phyloP scores from a whole-genome alignment of 306 rosid genomes.

The Quillaja saponaria region DNA sequence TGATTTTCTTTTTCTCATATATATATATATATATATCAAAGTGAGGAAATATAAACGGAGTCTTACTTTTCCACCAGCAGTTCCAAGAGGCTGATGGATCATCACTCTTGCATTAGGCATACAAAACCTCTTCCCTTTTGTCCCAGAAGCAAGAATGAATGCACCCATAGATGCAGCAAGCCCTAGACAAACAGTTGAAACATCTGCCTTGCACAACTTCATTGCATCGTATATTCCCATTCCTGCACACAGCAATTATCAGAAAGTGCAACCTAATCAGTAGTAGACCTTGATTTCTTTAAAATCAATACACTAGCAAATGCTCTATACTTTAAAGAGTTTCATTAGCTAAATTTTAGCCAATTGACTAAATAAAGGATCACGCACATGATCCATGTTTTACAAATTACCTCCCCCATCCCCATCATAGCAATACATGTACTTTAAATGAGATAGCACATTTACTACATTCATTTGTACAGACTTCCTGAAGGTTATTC shows the following conservation, averaged over 20 bases:
- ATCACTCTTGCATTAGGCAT: conserved; percentile 94
- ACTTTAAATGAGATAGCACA: neutral
- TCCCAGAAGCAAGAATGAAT: conserved; percentile 84
- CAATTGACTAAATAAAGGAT: neutral
- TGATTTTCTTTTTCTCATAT: neutral
- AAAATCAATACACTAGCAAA: conserved; percentile 3
- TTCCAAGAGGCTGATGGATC: conserved; percentile 96
- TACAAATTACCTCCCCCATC: too few species aligned
- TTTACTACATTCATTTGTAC: too few species aligned
- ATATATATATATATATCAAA: neutral
- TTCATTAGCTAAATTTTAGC: neutral
- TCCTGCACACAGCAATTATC: conserved; percentile 47
- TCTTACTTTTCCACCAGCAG: conserved; percentile 80
- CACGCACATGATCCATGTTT: neutral
- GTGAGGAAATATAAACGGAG: neutral
- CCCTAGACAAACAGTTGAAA: conserved; percentile 91
- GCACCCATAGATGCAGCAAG: conserved; percentile 99
- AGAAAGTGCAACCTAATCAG: neutral
- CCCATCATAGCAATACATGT: neutral
- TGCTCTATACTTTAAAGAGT: neutral
- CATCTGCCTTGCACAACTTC: conserved; percentile 92
- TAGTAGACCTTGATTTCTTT: neutral
- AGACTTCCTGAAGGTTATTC: too few species aligned
- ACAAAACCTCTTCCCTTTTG: conserved; percentile 93
- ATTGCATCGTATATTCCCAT: conserved; percentile 99